A percentile compares a stretch with the other conserved stretches of the same genome.
These are phyloP conservation scores for Stagonosporopsis cucurbitacearum DNA, from an alignment of 2,329 filamentous ascomycete genomes.

Conservation along the genomic window DNA sequence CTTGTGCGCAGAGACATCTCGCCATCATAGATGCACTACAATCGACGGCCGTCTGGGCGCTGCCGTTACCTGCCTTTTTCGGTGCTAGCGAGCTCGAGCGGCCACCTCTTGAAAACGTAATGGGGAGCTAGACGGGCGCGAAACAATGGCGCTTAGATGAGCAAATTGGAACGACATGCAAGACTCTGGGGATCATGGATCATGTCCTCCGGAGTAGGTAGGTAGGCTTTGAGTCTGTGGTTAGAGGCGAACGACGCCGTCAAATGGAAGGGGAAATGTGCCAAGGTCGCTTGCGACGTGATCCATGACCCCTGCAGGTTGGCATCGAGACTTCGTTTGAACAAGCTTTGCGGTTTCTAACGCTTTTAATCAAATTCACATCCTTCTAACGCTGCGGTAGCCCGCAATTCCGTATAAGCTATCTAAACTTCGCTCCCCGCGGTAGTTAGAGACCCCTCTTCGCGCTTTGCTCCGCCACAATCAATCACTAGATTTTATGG, in stretches of 20 bases:
- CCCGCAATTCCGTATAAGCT: not conserved
- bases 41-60: conserved; percentile 22
- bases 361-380: conserved; percentile 1
- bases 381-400: not conserved
- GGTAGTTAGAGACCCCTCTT: not conserved
- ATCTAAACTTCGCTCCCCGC: conserved; percentile 1
- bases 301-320: not conserved
- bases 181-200: not conserved
- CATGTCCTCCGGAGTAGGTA: too few species aligned
- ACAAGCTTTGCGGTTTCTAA: conserved; percentile 6
- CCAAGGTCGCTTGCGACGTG: conserved; percentile 3
- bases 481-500: not conserved
- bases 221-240: not conserved
- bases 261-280: not conserved
- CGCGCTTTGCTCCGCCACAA: not conserved
- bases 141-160: conserved; percentile 7
- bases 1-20: conserved; percentile 7
- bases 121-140: not conserved
- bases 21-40: conserved; percentile 8
- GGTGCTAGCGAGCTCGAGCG: conserved; percentile 7
- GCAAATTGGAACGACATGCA: conserved; percentile 5
- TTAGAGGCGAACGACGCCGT: not conserved
- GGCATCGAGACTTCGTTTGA: conserved; percentile 8
- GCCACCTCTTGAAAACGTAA: conserved; percentile 3
- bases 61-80: conserved; percentile 24